Base-by-base conservation (phyloP, 2,329 filamentous ascomycete species). In the Dothideomycetidae sp. region DNA sequence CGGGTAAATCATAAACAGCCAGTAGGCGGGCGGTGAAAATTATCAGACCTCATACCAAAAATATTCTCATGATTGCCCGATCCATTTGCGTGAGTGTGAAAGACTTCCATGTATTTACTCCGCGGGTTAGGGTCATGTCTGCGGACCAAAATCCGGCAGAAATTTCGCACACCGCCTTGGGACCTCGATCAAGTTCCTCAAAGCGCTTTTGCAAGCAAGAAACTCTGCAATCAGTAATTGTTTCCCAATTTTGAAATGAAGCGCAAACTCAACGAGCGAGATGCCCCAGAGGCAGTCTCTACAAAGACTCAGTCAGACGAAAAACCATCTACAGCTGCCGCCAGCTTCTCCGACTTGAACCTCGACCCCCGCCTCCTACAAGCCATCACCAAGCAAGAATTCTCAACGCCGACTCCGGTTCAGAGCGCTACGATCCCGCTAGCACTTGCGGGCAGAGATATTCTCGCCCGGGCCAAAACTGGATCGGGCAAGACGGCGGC, bases 401-500 rank as follows among this genome's bases (percentile, higher is more conserved):
- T 86, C 63, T 70, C 78, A 44, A 75, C 76, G 41, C 90, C 90
- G 10, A 96, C 90, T n/a, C 70, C 78, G 10, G 81, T 96, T 2
- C 90, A 98, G 60, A 71, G 75, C 29, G 78, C 80, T 58, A 82
- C 83, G 1, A 93, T 98, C 44, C 90, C 90, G 1, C 62, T 94
- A 26, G 84, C 83, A 14, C 66, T 96, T 12, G 75, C 85, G 46
- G 88, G 90, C 10, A 78, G 83, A 52, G 85, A 96, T 66, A 2
- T 36, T 36, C n/a, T 43, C 69, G 86, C 85, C 38, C 85, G 88
- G 53, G 84, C 88, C 26, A 92, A 88, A 59, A 96, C 90, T 4
- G 90, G 90, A 10, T 93, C 86, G 3, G 90, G 90, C 48, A 98
- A 98, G 68, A 98, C 90, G 9, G 84, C 84, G n/a, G 88, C 90